Evolutionary conservation across 345 rosid genomes (phyloP).

Genomic region (Populus nigra): DNA sequence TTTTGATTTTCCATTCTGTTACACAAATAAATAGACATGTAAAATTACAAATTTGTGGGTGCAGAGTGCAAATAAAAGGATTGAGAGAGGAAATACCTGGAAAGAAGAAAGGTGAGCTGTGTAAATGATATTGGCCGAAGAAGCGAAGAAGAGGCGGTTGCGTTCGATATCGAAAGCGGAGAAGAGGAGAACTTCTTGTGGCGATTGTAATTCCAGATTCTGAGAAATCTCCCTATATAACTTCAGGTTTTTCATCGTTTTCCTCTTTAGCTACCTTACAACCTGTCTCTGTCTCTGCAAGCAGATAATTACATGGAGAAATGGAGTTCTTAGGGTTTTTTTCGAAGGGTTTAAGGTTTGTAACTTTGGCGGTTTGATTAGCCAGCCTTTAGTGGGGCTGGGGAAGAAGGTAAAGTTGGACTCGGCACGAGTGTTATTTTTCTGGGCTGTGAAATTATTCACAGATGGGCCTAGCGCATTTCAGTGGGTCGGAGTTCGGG

Average conservation of each 20-base stretch:
- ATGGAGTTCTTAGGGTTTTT: neutral
- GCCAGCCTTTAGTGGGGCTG: neutral
- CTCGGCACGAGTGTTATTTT: neutral
- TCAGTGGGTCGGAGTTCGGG: neutral
- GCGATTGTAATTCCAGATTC: conserved; percentile 53
- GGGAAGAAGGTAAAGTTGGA: neutral
- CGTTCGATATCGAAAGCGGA: conserved; percentile 77
- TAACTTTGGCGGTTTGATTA: too few species aligned
- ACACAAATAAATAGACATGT: neutral
- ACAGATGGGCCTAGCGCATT: neutral
- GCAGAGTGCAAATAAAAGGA: neutral
- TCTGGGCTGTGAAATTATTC: neutral
- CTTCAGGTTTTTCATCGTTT: conserved; percentile 70
- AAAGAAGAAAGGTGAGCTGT: conserved; percentile 56
- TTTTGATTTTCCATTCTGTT: conserved; percentile 52
- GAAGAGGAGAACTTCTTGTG: conserved; percentile 50
- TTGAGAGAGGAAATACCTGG: conserved; percentile 36
- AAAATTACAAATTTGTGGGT: neutral
- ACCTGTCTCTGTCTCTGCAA: neutral
- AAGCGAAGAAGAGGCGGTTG: conserved; percentile 75
- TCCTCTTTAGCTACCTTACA: neutral
- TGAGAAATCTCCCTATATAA: conserved; percentile 57
- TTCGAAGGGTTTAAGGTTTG: neutral
- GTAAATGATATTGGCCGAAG: conserved; percentile 63
- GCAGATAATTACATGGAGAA: neutral